Conservation (phyloP, 2,329 filamentous ascomycete genomes). For the Coniochaeta sp. region DNA sequence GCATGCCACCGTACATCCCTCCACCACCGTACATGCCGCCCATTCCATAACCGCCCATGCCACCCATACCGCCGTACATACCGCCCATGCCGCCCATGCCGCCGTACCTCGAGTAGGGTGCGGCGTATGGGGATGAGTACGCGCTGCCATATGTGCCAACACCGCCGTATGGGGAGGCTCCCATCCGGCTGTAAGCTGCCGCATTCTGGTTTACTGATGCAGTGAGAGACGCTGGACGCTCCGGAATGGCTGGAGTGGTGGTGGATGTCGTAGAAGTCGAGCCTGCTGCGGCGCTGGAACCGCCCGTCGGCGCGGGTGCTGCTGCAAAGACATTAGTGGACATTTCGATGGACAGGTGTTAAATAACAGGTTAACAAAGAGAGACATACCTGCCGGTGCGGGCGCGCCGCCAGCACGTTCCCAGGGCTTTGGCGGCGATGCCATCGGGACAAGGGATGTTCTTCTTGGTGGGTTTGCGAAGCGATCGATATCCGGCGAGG, state of each 20-base stretch:
- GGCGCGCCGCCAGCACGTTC: conserved; percentile 65
- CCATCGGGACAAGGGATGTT: conserved; percentile 33
- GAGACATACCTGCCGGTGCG: conserved; percentile 37
- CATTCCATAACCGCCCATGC: conserved; percentile 37
- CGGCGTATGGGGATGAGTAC: conserved; percentile 11
- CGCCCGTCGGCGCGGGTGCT: conserved; percentile 29
- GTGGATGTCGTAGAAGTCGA: conserved; percentile 33
- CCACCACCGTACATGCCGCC: conserved; percentile 32
- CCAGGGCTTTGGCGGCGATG: conserved; percentile 96
- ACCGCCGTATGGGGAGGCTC: conserved; percentile 23
- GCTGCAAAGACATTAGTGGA: conserved; percentile 30
- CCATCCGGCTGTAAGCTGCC: conserved; percentile 65
- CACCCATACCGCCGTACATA: conserved; percentile 29
- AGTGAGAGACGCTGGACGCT: conserved; percentile 70
- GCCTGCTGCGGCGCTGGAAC: conserved; percentile 30
- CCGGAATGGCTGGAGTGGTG: conserved; percentile 63
- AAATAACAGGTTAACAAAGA: neutral
- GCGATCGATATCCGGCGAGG: neutral
- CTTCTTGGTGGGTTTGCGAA: neutral
- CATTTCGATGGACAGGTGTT: neutral
- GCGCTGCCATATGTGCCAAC: conserved; percentile 7
- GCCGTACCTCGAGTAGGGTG: conserved; percentile 22
- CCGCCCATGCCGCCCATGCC: conserved; percentile 13
- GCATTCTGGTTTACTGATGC: conserved; percentile 83
- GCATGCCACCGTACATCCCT: conserved; percentile 32